These are phyloP conservation scores for Irpex sp. DNA, from an alignment of 1,284 basidiomycete species.

Conservation along the genomic window DNA sequence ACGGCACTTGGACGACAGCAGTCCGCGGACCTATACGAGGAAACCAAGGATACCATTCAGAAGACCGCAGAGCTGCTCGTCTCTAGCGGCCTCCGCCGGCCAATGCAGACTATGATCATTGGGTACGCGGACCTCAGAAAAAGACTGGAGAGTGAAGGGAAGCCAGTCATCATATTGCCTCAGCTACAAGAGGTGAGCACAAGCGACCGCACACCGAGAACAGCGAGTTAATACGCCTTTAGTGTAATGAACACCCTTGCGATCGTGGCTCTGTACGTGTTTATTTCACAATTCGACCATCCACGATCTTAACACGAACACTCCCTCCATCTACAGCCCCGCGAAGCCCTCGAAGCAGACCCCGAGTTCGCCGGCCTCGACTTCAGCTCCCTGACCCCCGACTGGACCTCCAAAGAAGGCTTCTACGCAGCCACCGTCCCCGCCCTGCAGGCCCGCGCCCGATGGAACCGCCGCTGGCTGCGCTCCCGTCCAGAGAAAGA, in stretches of 20 bases:
- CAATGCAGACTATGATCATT: conserved; percentile 27
- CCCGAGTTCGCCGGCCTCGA: conserved; percentile 28
- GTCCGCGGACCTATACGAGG: conserved; percentile 24
- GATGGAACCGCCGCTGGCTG: conserved; percentile 28
- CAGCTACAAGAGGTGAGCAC: conserved; percentile 27
- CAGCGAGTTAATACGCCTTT: not conserved
- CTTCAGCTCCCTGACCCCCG: conserved; percentile 25
- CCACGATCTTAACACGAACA: not conserved
- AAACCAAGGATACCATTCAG: conserved; percentile 28
- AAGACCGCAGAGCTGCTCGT: conserved; percentile 27
- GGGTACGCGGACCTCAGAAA: conserved; percentile 23
- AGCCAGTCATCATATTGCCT: conserved; percentile 25
- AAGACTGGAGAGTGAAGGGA: conserved; percentile 24
- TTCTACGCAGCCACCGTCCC: conserved; percentile 23
- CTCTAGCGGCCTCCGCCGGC: conserved; percentile 26
- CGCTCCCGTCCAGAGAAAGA: conserved; percentile 26
- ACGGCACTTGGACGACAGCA: conserved; percentile 25
- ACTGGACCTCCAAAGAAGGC: conserved; percentile 27
- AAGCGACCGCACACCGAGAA: not conserved
- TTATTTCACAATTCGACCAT: not conserved
- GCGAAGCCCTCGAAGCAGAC: conserved; percentile 24
- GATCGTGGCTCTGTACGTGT: conserved; percentile 27
- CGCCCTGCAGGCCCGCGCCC: conserved; percentile 24
- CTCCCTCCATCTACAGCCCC: conserved; percentile 16
- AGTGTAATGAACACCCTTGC: conserved; percentile 25